Evolutionary conservation across 2,329 filamentous ascomycete genomes (phyloP).

Genomic region (Celoporthe dispersa): DNA sequence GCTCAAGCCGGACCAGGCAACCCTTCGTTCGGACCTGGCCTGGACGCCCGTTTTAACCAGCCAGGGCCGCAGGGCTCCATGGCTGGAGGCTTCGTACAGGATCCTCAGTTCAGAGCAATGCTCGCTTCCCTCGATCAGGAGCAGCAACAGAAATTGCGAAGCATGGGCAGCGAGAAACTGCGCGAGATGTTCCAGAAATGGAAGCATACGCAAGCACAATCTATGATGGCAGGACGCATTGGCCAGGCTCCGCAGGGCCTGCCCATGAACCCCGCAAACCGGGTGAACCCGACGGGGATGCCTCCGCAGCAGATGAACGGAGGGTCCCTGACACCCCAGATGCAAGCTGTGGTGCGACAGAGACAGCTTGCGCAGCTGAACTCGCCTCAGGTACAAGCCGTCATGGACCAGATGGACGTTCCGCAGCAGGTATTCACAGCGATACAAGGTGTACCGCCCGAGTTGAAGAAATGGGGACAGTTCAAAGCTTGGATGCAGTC

Average conservation of each 20-base stretch:
- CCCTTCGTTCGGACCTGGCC: conserved; percentile 53
- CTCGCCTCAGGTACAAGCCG: conserved; percentile 33
- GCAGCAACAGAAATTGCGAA: conserved; percentile 48
- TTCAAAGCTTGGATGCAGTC: conserved; percentile 48
- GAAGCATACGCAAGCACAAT: conserved; percentile 41
- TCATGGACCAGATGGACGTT: conserved; percentile 56
- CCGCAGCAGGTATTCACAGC: conserved; percentile 42
- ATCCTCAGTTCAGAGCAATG: conserved; percentile 47
- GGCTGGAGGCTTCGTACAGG: conserved; percentile 42
- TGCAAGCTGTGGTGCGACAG: conserved; percentile 32
- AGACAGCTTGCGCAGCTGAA: conserved; percentile 37
- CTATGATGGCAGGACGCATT: conserved; percentile 33
- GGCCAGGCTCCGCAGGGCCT: conserved; percentile 33
- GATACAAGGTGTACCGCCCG: conserved; percentile 41
- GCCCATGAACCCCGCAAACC: conserved; percentile 28
- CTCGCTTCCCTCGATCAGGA: conserved; percentile 51
- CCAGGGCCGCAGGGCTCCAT: conserved; percentile 45
- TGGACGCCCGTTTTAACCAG: conserved; percentile 60
- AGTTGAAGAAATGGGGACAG: conserved; percentile 55
- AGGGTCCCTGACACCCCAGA: conserved; percentile 23
- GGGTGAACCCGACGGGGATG: conserved; percentile 27
- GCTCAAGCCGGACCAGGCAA: conserved; percentile 51
- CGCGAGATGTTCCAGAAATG: conserved; percentile 57
- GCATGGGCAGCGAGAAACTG: conserved; percentile 53
- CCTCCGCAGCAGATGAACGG: conserved; percentile 30